Percentiles rank a stretch among this genome's conserved stretches.
Evolutionary conservation across 1,139 yeast species (phyloP).

Genomic region (Yamadazyma friedrichii): DNA sequence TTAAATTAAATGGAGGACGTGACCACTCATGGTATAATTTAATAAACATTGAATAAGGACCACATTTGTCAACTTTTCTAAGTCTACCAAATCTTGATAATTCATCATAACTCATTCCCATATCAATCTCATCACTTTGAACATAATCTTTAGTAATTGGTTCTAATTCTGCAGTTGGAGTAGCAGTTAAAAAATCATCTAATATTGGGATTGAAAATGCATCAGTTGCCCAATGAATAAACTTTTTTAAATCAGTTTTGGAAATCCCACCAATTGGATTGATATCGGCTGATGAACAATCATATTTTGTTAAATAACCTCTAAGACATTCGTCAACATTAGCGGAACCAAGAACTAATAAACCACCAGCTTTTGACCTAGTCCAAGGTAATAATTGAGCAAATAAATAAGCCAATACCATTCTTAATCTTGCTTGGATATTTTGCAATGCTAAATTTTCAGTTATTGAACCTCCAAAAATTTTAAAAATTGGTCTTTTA

Average conservation of each 20-base stretch:
- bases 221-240: constrained; percentile 74
- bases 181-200: constrained; percentile 76
- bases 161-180: constrained; percentile 97
- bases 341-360: constrained; percentile 90
- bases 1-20: constrained; percentile 58
- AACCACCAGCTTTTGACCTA: constrained; percentile 69
- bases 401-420: constrained; percentile 90
- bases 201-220: constrained; percentile 76
- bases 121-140: constrained; percentile 94
- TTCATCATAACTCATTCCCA: constrained; percentile 98
- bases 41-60: constrained; percentile 92
- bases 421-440: constrained; percentile 91
- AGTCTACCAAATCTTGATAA: constrained; percentile 87
- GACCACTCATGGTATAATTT: constrained; percentile 92
- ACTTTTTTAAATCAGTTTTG: constrained; percentile 83
- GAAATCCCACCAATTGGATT: constrained; percentile 98
- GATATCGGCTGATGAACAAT: constrained; percentile 94
- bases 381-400: constrained; percentile 97
- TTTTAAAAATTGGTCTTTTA: constrained; percentile 79
- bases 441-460: constrained; percentile 94
- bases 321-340: constrained; percentile 97
- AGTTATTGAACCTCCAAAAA: constrained; percentile 88
- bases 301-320: constrained; percentile 94
- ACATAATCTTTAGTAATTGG: constrained; percentile 91
- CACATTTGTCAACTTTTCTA: constrained; percentile 90